Base-by-base conservation (phyloP, 371 early-diverging fungal species). In the Mortierella sp. region DNA sequence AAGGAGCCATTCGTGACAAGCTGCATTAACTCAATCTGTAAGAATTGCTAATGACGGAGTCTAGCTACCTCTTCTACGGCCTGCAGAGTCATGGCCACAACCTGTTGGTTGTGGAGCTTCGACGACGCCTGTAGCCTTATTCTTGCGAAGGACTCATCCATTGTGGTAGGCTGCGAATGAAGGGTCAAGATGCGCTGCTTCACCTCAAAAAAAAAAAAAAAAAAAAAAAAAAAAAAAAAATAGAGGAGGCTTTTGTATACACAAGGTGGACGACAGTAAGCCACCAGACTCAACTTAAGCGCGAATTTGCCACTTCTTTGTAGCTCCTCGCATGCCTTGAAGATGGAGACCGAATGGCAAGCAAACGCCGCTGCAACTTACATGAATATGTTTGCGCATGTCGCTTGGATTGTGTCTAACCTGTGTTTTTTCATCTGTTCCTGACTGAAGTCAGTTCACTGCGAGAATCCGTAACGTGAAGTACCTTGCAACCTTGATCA, bases 41-140 rank as follows among this genome's bases (percentile, higher is more conserved):
- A 11, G 16, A 16, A 14, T 14, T 52, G 21, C 9, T 25, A 30
- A 23, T 5, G 37, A 46, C 0, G 11, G n/a, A 66, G 18, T 53
- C 26, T 21, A 1, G 3, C 21, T 84, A 90, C 90, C 84, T 94
- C 93, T 81, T 97, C 98, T 55, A 97, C 90, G 23, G 96, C 98
- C 50, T 91, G 68, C 65, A 97, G 85, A 29, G 94, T 91, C 37
- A 91, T 87, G 57, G 94, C 96, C 74, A 87, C 87, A 72, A 79
- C 69, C 70, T 79, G 79, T 82, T 95, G 95, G 84, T 96, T 95
- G 57, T 90, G 91, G 72, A 94, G 85, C 75, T 93, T 93, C 65
- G 94, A 94, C 81, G 83, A 87, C 59, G 88, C 76, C 80, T 96
- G 95, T 60, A 80, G 83, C 63, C 91, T 77, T 52, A 77, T 77